phyloP scores from a whole-genome alignment of 1,284 basidiomycete genomes.

The Melampsora larici-populina region DNA sequence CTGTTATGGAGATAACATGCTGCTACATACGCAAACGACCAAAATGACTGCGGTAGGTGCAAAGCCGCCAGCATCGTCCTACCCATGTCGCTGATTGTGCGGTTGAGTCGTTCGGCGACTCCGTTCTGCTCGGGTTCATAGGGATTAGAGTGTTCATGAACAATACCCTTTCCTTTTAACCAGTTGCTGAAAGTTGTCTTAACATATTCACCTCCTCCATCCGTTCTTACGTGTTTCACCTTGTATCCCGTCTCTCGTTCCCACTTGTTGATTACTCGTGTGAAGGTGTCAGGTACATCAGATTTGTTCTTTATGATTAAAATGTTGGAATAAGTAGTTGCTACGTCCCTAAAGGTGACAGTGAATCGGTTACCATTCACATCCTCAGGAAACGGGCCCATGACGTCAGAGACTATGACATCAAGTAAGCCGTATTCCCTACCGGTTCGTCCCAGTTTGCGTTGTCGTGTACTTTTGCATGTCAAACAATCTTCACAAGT shows the following conservation, averaged over 20 bases:
- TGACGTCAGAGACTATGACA: too few species aligned
- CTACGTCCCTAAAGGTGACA: too few species aligned
- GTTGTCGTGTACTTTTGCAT: not conserved
- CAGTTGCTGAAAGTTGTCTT: not conserved
- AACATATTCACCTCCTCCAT: conserved; percentile 10
- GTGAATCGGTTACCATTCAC: too few species aligned
- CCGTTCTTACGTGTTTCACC: conserved; percentile 7
- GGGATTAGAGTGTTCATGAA: conserved; percentile 1
- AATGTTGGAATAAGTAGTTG: not conserved
- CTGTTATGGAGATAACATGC: not conserved
- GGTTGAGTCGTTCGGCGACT: conserved; percentile 19
- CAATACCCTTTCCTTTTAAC: conserved; percentile 17
- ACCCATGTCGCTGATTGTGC: conserved; percentile 17
- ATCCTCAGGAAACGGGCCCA: too few species aligned
- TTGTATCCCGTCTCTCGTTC: not conserved
- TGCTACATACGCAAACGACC: too few species aligned
- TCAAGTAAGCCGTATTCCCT: not conserved
- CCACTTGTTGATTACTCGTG: not conserved
- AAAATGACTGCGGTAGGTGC: too few species aligned
- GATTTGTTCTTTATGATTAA: conserved; percentile 2
- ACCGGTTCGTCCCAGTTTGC: not conserved
- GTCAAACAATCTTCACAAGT: too few species aligned
- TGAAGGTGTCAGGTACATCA: not conserved
- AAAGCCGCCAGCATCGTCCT: conserved; percentile 7
- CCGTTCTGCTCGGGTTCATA: conserved; percentile 44